Evolutionary conservation across 1,139 yeast species (phyloP).

Genomic region (Meyerozyma athensensis): DNA sequence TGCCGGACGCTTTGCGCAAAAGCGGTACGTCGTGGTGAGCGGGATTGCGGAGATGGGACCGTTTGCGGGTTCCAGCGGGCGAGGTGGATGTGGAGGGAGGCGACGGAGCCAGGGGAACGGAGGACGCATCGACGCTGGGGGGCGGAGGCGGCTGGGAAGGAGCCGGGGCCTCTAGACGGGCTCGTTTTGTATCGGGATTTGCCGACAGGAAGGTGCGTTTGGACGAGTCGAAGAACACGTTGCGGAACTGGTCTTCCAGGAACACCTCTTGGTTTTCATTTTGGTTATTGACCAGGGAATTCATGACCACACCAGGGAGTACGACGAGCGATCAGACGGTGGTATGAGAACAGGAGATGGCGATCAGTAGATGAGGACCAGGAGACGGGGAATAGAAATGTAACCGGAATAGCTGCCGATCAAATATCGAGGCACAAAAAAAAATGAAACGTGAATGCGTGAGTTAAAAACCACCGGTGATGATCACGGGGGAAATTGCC

Average conservation of each 20-base stretch:
- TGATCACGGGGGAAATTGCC: conserved; percentile 4
- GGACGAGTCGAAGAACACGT: conserved; percentile 21
- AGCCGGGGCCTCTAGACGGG: conserved; percentile 12
- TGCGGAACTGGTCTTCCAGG: conserved; percentile 26
- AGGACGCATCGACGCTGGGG: too few species aligned
- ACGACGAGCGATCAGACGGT: background rate
- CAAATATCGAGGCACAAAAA: too few species aligned
- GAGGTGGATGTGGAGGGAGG: conserved; percentile 5
- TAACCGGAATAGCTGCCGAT: background rate
- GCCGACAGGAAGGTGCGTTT: conserved; percentile 9
- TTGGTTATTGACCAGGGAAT: conserved; percentile 25
- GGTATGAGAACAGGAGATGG: background rate
- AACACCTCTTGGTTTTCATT: conserved; percentile 30
- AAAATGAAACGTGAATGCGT: conserved; percentile 1
- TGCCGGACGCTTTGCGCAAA: conserved; percentile 8
- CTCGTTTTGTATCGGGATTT: conserved; percentile 7
- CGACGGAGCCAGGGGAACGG: conserved; percentile 5
- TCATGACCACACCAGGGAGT: conserved; percentile 13
- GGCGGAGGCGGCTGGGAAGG: conserved; percentile 5
- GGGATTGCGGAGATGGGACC: conserved; percentile 8
- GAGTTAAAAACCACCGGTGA: conserved; percentile 1
- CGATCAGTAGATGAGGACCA: background rate
- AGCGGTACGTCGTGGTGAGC: conserved; percentile 13
- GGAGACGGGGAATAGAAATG: too few species aligned
- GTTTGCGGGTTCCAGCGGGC: conserved; percentile 2